Percentiles rank a stretch among this genome's conserved stretches.
These are phyloP conservation scores for Tephrocybe sp. DNA, from an alignment of 768 basidiomycete genomes.

Conservation along the genomic window DNA sequence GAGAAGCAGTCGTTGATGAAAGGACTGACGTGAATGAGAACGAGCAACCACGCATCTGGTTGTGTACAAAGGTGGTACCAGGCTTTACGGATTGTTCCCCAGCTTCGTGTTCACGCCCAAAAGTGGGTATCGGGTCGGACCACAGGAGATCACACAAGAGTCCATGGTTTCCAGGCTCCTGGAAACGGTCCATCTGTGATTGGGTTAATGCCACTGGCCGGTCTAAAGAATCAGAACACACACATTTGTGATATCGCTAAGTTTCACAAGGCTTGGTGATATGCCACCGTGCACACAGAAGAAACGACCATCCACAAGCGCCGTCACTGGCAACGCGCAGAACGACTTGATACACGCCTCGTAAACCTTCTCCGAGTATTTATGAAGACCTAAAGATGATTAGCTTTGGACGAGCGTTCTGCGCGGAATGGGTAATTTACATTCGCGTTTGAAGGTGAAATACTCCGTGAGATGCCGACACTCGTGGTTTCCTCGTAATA, in stretches of 20 bases:
- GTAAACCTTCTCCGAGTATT: slow-evolving; percentile 83
- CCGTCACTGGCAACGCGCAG: slow-evolving; percentile 85
- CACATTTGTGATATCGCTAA: slow-evolving; percentile 73
- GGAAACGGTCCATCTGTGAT: slow-evolving; percentile 80
- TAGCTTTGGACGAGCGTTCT: background rate
- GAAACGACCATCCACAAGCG: slow-evolving; percentile 91
- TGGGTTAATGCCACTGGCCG: slow-evolving; percentile 1
- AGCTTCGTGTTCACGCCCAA: slow-evolving; percentile 74
- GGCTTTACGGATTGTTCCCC: slow-evolving; percentile 50
- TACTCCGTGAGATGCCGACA: slow-evolving; percentile 96
- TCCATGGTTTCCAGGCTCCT: slow-evolving; percentile 90
- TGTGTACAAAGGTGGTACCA: slow-evolving; percentile 71
- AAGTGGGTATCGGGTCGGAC: slow-evolving; percentile 91
- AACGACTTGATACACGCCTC: slow-evolving; percentile 92
- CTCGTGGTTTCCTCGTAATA: slow-evolving; percentile 96
- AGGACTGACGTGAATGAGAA: slow-evolving; percentile 83
- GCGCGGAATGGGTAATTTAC: slow-evolving; percentile 39
- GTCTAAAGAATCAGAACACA: slow-evolving; percentile 21
- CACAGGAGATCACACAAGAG: slow-evolving; percentile 93
- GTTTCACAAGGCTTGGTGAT: slow-evolving; percentile 77
- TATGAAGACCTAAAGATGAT: slow-evolving; percentile 67
- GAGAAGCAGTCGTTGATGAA: background rate
- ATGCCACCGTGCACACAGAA: slow-evolving; percentile 98
- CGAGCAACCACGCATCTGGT: slow-evolving; percentile 86
- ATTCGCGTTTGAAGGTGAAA: slow-evolving; percentile 98